Base-by-base conservation (phyloP, 2,329 filamentous ascomycete species). In the Colletotrichum cuscutae region DNA sequence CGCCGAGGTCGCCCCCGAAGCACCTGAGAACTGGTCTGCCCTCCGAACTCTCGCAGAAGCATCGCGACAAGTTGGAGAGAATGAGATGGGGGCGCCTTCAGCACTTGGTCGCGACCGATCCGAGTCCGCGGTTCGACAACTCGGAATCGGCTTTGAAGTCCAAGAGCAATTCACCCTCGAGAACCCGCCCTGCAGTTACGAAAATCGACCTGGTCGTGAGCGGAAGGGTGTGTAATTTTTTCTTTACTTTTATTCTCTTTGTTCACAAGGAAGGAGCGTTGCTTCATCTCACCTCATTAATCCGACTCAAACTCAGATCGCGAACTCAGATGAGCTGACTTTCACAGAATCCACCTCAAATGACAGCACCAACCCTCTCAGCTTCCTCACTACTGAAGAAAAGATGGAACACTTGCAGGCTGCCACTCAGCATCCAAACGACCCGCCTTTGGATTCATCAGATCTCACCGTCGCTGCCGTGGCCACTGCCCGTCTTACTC, bases 31-130 rank as follows among this genome's bases (percentile, higher is more conserved):
- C 76, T 94, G 95, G 87, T 95, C 94, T 74, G 94, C 94, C 1
- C 86, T 98, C 49, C 94, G 97, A 80, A 95, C 95, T 5, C 87
- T 98, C 26, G 95, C 95, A 37, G 95, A 98, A 82, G 95, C 95
- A 0, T 97, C 95, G 62, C 89, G 94, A 63, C 94, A 94, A 80
- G 90, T 97, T 71, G 93, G 73, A 22, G 74, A 72, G 26, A 73
- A 73, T 42, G 74, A 73, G 37, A 68, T 72, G 53, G 73, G 73
- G 13, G 57, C 52, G 32, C 73, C 53, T 60, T 58, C 62, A 15
- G 58, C 30, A 42, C n/a, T 49, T 22, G 67, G 71, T 37, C 64
- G 63, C 58, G 70, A 72, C 53, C 62, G 77, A 73, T 70, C 76
- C 63, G 74, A 78, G 72, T 73, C 77, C 68, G 56, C 69, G 73